These are phyloP conservation scores for Quercus rubra DNA, from an alignment of 306 rosid species.

Conservation along the genomic window DNA sequence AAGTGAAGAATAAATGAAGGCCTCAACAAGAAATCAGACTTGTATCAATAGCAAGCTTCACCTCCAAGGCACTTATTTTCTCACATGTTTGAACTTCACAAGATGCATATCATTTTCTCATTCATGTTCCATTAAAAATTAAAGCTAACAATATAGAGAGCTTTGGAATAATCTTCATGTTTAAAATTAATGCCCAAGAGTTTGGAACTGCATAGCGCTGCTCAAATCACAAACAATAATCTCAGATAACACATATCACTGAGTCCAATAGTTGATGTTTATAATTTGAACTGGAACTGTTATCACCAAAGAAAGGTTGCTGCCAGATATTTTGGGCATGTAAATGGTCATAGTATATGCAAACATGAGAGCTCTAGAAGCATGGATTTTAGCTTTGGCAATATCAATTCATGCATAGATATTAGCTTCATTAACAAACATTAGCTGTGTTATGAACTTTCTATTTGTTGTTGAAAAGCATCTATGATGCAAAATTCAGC, in stretches of 20 bases:
- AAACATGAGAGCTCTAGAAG: not conserved
- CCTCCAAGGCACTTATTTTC: not conserved
- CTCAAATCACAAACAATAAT: not conserved
- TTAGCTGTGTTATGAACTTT: not conserved
- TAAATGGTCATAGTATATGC: not conserved
- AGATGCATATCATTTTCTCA: not conserved
- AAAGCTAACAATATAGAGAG: not conserved
- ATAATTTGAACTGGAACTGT: not conserved
- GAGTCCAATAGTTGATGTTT: not conserved
- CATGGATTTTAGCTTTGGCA: not conserved
- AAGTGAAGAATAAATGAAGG: not conserved
- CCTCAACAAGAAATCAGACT: not conserved
- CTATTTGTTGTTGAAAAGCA: not conserved
- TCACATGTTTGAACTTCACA: not conserved
- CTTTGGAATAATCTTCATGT: not conserved
- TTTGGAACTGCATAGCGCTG: not conserved
- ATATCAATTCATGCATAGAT: not conserved
- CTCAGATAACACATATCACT: not conserved
- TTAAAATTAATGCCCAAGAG: not conserved
- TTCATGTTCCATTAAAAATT: not conserved
- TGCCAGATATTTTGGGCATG: not conserved
- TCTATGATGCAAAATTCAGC: slow-evolving; percentile 15
- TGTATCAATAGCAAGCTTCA: not conserved
- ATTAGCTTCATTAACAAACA: not conserved
- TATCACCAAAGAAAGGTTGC: not conserved